Conservation (phyloP, 768 basidiomycete species). For the Hydnomerulius pinastri region DNA sequence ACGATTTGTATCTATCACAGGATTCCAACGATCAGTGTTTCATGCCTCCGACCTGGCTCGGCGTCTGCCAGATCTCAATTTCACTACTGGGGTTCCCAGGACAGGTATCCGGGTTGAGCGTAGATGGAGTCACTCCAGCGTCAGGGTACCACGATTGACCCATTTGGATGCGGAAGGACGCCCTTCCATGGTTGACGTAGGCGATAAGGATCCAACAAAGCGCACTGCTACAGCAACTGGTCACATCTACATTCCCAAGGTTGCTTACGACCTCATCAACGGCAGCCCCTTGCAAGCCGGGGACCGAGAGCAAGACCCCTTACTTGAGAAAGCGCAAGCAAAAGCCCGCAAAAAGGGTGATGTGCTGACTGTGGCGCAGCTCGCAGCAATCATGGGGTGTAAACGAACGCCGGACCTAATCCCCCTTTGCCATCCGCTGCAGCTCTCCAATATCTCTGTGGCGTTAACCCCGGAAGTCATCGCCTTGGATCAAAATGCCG, state of each 20-base stretch:
- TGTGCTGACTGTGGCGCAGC: conserved; percentile 71
- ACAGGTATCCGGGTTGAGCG: conserved; percentile 12
- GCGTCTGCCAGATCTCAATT: not conserved
- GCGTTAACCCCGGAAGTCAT: conserved; percentile 49
- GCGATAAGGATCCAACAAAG: conserved; percentile 57
- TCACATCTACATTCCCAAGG: conserved; percentile 62
- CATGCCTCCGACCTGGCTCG: not conserved
- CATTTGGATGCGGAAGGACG: conserved; percentile 74
- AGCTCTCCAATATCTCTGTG: conserved; percentile 71
- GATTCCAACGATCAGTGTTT: conserved; percentile 7
- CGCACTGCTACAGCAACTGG: conserved; percentile 79
- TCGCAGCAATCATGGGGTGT: conserved; percentile 86
- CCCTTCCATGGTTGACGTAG: conserved; percentile 84
- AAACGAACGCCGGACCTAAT: conserved; percentile 85
- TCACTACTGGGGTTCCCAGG: not conserved
- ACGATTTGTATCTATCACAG: conserved; percentile 23
- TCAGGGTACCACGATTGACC: conserved; percentile 43
- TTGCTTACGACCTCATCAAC: conserved; percentile 67
- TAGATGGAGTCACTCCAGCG: conserved; percentile 21
- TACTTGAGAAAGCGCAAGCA: conserved; percentile 37
- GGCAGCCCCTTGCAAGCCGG: conserved; percentile 13
- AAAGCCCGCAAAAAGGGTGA: conserved; percentile 70
- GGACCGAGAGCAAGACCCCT: not conserved
- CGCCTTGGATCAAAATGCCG: conserved; percentile 1
- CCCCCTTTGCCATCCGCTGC: conserved; percentile 86